Base-by-base conservation (phyloP, 1,284 basidiomycete species). In the Pseudozyma tsukubaensis region DNA sequence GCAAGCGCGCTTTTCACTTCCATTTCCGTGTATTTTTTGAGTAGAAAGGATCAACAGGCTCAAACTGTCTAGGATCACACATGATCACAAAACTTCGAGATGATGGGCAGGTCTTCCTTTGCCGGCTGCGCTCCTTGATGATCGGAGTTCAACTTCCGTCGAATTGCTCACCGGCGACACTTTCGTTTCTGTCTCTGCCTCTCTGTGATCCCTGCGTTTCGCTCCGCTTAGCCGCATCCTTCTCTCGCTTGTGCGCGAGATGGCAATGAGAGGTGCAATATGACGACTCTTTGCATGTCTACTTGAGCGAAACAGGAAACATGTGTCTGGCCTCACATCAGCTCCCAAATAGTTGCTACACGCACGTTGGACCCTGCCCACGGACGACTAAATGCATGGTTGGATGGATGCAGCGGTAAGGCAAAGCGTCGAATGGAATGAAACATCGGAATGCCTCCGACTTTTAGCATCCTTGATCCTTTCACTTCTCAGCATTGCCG, bases 371-470 rank as follows among this genome's bases (percentile, higher is more conserved):
- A 29, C 24, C 24, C 24, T 39, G 37, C 12, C 16, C 37, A n/a
- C 16, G 37, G 37, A 39, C 37, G 16, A 39, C 37, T n/a, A 3
- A n/a, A 39, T 12, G 37, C 37, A 39, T 39, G 11, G 4, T 39
- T 13, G 37, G 37, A 13, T 39, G 37, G 37, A 29, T 29, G 24
- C 24, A 29, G 24, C 24, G 24, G 24, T 29, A 29, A 29, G 6
- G 24, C 24, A 3, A 29, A 29, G 24, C 24, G 24, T 29, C 24
- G 24, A 29, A 6, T 3, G 24, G 3, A 29, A 29, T 6, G 6
- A 29, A 39, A 39, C 37, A 39, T 39, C 37, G 37, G 37, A 39
- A 39, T n/a, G 37, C 37, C 37, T 39, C 37, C 37, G 37, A 39
- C 37, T 39, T 39, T 39, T 39, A 8, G 24, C 24, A 6, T 29